Evolutionary conservation across 257 asterid genomes (phyloP), one percentile per base, ranked within the genome.

Genomic region (Echium plantagineum): DNA sequence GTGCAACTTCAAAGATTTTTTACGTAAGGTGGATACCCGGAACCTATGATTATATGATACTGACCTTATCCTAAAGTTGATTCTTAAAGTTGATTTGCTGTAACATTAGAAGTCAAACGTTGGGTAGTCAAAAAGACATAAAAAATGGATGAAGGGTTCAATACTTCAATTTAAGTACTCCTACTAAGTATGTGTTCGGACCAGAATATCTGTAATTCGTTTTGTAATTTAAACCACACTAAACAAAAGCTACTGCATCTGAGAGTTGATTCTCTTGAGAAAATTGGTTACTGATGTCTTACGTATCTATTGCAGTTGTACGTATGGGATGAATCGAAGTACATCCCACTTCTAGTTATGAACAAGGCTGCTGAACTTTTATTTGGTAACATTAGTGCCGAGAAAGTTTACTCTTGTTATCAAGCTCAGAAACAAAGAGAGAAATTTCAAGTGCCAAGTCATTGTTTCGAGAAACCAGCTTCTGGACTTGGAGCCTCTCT

Each of bases 321-420:
- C 19, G 87, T 79, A 32, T 81, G 85, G 84, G 95, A 86, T 57
- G 93, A 80, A 65, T 59, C 71, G 21, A 71, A 73, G 62, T 76
- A 80, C 68, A 75, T 78, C 54, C 86, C 93, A 5, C 72, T 81
- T 74, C 66, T 73, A 4, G 89, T 86, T 55, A 61, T 57, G 46
- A 83, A 83, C 68, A 77, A 76, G 72, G 89, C 89, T 6, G 91
- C 91, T 66, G 81, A 83, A 60, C 54, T 78, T 56, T 66, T 83
- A 60, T 83, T 81, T 51, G 95, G 87, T 7, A 77, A 74, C 70
- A 77, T 86, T 64, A 60, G 74, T 20, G 87, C 91, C 21, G 80
- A 62, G 73, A 84, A 72, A 71, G 85, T 86, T 8, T 32, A 58
- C 55, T 65, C 80, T 52, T 74, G 85, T 60, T 72, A 81, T 54